phyloP scores from a whole-genome alignment of 768 basidiomycete species.

The Candolleomyces eurysporus region DNA sequence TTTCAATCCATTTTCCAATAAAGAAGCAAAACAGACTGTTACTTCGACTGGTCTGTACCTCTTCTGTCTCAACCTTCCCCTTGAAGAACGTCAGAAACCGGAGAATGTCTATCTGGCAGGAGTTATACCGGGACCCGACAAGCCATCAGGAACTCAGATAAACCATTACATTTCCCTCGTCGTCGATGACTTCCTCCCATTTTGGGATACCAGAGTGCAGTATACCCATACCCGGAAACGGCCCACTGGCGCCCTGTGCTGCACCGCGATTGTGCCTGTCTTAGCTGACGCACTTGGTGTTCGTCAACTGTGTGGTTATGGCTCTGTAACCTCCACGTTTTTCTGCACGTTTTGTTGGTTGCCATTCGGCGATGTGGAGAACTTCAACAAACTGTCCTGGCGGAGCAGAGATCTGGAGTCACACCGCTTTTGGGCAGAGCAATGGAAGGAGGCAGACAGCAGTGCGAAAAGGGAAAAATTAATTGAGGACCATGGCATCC shows the following conservation, averaged over 20 bases:
- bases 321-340: conserved; percentile 7
- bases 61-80: conserved; percentile 32
- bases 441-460: too few relatives aligned
- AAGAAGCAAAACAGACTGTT: conserved; percentile 19
- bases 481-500: too few relatives aligned
- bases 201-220: conserved; percentile 28
- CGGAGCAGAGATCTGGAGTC: too few relatives aligned
- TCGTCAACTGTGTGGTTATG: conserved; percentile 24
- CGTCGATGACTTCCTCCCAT: conserved; percentile 28
- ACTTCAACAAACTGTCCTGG: conserved; percentile 10
- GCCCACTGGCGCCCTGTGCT: conserved; percentile 19
- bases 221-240: conserved; percentile 16
- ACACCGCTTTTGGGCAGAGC: too few relatives aligned
- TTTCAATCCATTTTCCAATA: conserved; percentile 30
- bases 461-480: too few relatives aligned
- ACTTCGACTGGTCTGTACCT: conserved; percentile 25
- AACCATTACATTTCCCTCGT: conserved; percentile 35
- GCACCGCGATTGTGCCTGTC: conserved; percentile 25
- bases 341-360: conserved; percentile 20
- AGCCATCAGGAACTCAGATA: conserved; percentile 27
- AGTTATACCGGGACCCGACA: conserved; percentile 37
- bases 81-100: conserved; percentile 17
- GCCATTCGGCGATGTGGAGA: conserved; percentile 13
- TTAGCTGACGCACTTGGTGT: conserved; percentile 31
- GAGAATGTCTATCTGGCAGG: conserved; percentile 37